Percentiles rank a stretch among this genome's conserved stretches.
phyloP scores from a whole-genome alignment of 495 filamentous ascomycete genomes.

The Penicillium flavigenum region DNA sequence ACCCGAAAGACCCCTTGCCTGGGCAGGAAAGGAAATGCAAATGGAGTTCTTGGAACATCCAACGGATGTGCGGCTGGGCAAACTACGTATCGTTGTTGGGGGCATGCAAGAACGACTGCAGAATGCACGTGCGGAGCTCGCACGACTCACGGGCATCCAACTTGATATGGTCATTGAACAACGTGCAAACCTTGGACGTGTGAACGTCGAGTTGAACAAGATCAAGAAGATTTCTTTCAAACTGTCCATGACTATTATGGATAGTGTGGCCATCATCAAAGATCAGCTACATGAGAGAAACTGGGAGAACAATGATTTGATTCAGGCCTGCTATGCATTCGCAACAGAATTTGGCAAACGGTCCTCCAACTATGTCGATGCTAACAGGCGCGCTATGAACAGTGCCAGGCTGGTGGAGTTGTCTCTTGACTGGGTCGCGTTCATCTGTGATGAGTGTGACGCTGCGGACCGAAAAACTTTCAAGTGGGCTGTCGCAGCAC shows the following conservation, averaged over 20 bases:
- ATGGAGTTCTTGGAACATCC: conserved; percentile 71
- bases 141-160: conserved; percentile 72
- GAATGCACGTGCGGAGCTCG: conserved; percentile 73
- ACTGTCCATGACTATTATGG: conserved; percentile 98
- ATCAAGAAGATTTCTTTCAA: conserved; percentile 97
- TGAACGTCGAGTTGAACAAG: conserved; percentile 86
- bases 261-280: conserved; percentile 90
- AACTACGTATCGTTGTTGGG: conserved; percentile 86
- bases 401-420: conserved; percentile 90
- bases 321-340: conserved; percentile 98
- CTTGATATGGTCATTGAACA: conserved; percentile 88
- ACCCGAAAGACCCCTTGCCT: conserved; percentile 73
- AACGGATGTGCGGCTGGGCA: conserved; percentile 81
- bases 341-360: conserved; percentile 97
- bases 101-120: conserved; percentile 76
- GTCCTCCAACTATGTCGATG: conserved; percentile 89
- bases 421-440: conserved; percentile 94
- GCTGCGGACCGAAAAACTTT: conserved; percentile 95
- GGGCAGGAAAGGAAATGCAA: conserved; percentile 76
- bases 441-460: conserved; percentile 95
- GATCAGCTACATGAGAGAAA: conserved; percentile 68
- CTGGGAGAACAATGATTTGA: conserved; percentile 88
- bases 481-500: conserved; percentile 90
- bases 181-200: conserved; percentile 86
- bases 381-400: conserved; percentile 91